phyloP scores from a whole-genome alignment of 768 basidiomycete genomes.

The Russula griseocarnosa region DNA sequence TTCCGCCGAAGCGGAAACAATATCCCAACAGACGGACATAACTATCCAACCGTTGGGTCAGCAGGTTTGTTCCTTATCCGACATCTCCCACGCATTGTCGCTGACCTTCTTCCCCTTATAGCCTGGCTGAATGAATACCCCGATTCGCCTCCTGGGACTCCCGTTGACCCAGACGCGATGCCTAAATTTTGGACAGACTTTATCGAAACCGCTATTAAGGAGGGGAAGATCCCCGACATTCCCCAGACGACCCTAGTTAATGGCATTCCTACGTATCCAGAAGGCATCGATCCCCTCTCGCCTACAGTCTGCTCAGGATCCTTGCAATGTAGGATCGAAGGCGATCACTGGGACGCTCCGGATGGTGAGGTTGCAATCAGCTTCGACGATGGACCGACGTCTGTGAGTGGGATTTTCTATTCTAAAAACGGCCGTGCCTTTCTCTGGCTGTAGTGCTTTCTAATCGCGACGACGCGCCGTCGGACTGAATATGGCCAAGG shows the following conservation, averaged over 20 bases:
- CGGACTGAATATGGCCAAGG: background rate
- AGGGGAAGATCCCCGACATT: slow-evolving; percentile 72
- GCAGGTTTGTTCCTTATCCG: slow-evolving; percentile 40
- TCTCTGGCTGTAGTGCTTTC: background rate
- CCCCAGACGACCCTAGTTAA: slow-evolving; percentile 37
- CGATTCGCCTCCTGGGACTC: background rate
- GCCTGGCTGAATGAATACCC: slow-evolving; percentile 70
- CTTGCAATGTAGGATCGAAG: slow-evolving; percentile 47
- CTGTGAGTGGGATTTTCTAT: slow-evolving; percentile 35
- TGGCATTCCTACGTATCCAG: slow-evolving; percentile 39
- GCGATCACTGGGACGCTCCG: slow-evolving; percentile 77
- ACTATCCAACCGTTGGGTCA: background rate
- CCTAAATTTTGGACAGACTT: slow-evolving; percentile 73
- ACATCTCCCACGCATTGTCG: background rate
- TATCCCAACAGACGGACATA: slow-evolving; percentile 30
- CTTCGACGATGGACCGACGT: slow-evolving; percentile 80
- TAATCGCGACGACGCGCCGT: background rate
- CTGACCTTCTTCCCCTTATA: slow-evolving; percentile 26
- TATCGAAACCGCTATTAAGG: slow-evolving; percentile 49
- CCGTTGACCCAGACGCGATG: slow-evolving; percentile 48
- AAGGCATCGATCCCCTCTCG: slow-evolving; percentile 41
- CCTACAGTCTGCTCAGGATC: slow-evolving; percentile 71
- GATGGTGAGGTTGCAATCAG: slow-evolving; percentile 57
- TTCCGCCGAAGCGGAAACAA: slow-evolving; percentile 49
- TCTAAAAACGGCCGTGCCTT: background rate